These are phyloP conservation scores for Chimonanthus praecox DNA, from an alignment of 164 flowering plant species.

Conservation along the genomic window DNA sequence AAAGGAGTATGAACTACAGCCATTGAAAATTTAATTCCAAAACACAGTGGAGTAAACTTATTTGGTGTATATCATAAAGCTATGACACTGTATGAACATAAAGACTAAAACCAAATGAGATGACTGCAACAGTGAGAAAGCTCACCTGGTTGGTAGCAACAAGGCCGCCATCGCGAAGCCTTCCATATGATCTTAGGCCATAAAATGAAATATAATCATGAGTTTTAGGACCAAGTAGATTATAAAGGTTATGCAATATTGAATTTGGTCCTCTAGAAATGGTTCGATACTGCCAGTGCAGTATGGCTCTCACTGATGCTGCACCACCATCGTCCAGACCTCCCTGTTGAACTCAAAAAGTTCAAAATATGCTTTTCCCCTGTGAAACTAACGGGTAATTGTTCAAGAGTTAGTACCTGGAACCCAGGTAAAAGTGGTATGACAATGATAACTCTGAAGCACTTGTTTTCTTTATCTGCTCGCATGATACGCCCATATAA, in stretches of 20 bases:
- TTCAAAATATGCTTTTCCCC: background rate
- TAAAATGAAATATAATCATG: constrained; percentile 94
- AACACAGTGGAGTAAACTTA: background rate
- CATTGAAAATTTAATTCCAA: background rate
- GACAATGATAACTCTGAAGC: constrained; percentile 83
- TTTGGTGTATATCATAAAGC: background rate
- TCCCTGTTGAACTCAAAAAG: constrained; percentile 48
- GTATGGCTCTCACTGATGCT: constrained; percentile 92
- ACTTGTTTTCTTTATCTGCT: constrained; percentile 76
- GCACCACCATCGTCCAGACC: constrained; percentile 98
- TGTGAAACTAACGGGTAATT: background rate
- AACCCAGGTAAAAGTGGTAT: constrained; percentile 96
- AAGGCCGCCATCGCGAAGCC: constrained; percentile 75
- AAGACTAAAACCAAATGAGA: background rate
- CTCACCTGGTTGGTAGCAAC: constrained; percentile 86
- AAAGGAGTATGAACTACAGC: background rate
- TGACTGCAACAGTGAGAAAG: background rate
- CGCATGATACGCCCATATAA: constrained; percentile 72
- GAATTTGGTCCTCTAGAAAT: constrained; percentile 84
- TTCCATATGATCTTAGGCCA: constrained; percentile 86
- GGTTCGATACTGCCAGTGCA: constrained; percentile 99
- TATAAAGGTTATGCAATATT: constrained; percentile 74
- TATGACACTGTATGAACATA: background rate
- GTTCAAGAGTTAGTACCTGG: constrained; percentile 50
- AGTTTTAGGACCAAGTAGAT: constrained; percentile 65